Conservation (phyloP, 1,284 basidiomycete genomes). For the Microbotryomycetes sp. region DNA sequence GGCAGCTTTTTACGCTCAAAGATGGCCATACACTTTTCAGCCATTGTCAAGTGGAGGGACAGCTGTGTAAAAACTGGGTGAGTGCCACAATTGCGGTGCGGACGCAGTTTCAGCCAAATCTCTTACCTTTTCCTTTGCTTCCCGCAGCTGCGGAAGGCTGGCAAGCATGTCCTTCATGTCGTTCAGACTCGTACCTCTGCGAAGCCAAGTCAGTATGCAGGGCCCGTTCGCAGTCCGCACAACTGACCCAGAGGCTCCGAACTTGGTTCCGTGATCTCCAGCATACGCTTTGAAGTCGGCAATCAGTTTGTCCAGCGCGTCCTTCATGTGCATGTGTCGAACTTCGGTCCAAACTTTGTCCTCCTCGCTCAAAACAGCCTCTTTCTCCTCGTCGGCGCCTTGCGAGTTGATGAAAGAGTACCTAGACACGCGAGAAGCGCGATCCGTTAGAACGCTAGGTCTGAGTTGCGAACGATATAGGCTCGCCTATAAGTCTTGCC, state of each 20-base stretch:
- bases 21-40: conserved; percentile 89
- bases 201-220: background rate
- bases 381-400: conserved; percentile 79
- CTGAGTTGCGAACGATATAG: background rate
- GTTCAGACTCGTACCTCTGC: conserved; percentile 75
- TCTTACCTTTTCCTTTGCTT: conserved; percentile 83
- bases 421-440: conserved; percentile 7
- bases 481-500: conserved; percentile 77
- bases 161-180: conserved; percentile 99
- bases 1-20: conserved; percentile 85
- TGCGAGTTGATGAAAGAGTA: conserved; percentile 36
- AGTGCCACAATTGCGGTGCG: too few relatives aligned
- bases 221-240: too few relatives aligned
- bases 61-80: conserved; percentile 61
- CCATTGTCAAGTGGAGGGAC: conserved; percentile 93
- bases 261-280: conserved; percentile 64
- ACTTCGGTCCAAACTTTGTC: conserved; percentile 88
- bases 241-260: conserved; percentile 72
- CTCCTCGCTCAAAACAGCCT: conserved; percentile 69
- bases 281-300: conserved; percentile 89
- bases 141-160: conserved; percentile 86
- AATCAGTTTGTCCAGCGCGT: conserved; percentile 94
- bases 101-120: too few relatives aligned
- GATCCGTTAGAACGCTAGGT: too few relatives aligned
- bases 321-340: conserved; percentile 96